Evolutionary conservation across 23 red algal genomes (phyloP).

Genomic region (Gracilaria caudata): DNA sequence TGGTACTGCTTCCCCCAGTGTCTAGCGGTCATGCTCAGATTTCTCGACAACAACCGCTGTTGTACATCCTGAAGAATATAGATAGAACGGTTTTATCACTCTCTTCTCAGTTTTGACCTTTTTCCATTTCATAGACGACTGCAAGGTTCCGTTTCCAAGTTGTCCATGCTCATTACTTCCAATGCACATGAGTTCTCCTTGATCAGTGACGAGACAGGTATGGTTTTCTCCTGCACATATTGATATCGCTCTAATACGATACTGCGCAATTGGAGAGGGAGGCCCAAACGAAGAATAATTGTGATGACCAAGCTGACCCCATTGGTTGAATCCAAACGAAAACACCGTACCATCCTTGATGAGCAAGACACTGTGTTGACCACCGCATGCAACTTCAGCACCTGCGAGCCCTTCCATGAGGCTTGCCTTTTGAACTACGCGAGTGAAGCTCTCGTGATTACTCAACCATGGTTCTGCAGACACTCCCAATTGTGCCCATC

Average conservation of each 20-base stretch:
- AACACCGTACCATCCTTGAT: constrained; percentile 74
- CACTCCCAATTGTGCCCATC: constrained; percentile 57
- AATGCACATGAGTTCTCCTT: constrained; percentile 70
- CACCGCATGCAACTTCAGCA: constrained; percentile 53
- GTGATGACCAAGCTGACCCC: constrained; percentile 79
- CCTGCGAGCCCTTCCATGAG: constrained; percentile 48
- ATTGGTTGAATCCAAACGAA: constrained; percentile 72
- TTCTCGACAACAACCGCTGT: constrained; percentile 32
- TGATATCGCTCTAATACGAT: constrained; percentile 23
- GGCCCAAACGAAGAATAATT: constrained; percentile 69
- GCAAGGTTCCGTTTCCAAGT: constrained; percentile 71
- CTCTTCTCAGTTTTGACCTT: constrained; percentile 37
- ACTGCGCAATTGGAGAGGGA: constrained; percentile 53
- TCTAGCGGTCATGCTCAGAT: neutral
- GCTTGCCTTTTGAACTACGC: constrained; percentile 31
- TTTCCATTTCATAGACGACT: constrained; percentile 59
- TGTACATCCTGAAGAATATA: constrained; percentile 22
- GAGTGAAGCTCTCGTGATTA: neutral
- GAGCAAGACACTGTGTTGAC: constrained; percentile 61
- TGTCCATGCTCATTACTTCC: constrained; percentile 68
- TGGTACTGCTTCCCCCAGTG: neutral
- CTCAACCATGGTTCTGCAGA: constrained; percentile 60
- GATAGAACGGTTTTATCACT: constrained; percentile 33
- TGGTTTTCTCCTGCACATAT: constrained; percentile 57
- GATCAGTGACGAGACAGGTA: constrained; percentile 68